A percentile compares a stretch with the other conserved stretches of the same genome.
phyloP scores from a whole-genome alignment of 129 eudicot species.

The Artemisia annua region DNA sequence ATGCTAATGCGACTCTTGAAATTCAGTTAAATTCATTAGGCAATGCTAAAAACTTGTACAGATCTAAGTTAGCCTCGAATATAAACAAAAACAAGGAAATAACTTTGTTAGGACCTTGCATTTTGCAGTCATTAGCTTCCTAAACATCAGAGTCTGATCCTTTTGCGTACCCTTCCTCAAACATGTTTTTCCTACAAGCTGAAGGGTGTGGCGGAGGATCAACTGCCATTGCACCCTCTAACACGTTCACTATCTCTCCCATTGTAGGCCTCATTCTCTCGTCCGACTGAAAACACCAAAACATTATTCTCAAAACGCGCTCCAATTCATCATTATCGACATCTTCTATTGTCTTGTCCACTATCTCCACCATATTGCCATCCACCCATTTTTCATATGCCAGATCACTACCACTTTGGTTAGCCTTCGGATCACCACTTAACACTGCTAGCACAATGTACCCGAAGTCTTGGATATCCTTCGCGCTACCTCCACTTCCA shows the following conservation, averaged over 20 bases:
- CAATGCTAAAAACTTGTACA: constrained; percentile 28
- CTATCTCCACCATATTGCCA: constrained; percentile 29
- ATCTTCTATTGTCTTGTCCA: constrained; percentile 41
- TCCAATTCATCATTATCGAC: constrained; percentile 51
- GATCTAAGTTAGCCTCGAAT: constrained; percentile 42
- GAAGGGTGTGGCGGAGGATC: constrained; percentile 64
- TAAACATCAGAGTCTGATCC: constrained; percentile 35
- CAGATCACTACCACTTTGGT: constrained; percentile 36
- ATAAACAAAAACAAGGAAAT: constrained; percentile 29
- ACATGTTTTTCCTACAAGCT: constrained; percentile 3
- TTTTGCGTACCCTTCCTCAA: constrained; percentile 19
- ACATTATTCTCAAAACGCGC: constrained; percentile 57
- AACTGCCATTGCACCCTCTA: constrained; percentile 59
- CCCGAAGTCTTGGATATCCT: constrained; percentile 61
- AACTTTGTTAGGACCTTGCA: constrained; percentile 12
- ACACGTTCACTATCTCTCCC: constrained; percentile 74
- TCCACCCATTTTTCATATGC: constrained; percentile 47
- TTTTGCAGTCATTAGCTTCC: constrained; percentile 11
- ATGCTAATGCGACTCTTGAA: not conserved
- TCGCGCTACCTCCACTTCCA: constrained; percentile 40
- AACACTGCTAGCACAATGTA: constrained; percentile 41
- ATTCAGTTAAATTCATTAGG: constrained; percentile 21
- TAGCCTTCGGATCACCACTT: constrained; percentile 36
- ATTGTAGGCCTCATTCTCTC: constrained; percentile 67
- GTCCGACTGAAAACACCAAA: constrained; percentile 67